Evolutionary conservation across 352 stramenopile species (phyloP), one percentile per base, ranked within the genome.

Genomic region (Blastocystis sp.): DNA sequence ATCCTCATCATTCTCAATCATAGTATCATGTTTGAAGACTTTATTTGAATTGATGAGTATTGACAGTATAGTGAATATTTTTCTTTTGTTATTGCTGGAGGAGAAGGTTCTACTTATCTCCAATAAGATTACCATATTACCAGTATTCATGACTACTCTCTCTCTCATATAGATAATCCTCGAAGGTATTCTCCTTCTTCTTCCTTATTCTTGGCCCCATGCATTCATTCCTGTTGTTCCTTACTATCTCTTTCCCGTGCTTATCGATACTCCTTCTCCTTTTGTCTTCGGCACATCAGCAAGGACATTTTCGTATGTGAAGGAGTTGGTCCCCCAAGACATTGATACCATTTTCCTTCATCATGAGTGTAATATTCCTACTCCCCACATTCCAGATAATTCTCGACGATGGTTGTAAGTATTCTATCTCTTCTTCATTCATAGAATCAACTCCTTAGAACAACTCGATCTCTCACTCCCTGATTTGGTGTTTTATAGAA

Each of bases 51-150:
- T 44, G 17, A 24, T 84, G 48, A n/a, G 4, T 42, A n/a, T 42
- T 30, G 73, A 84, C 6, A 44, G 17, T 33, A 84, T 84, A 37
- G 22, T 68, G 6, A 48, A 64, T n/a, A 17, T 53, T 22, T 30
- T 84, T 19, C 73, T 84, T 11, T 56, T 64, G 11, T 37, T 84
- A 17, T 57, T 84, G 0, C 22, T 42, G n/a, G 73, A 84, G 48
- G 48, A 66, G 42, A 84, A 84, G 51, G 4, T 84, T 13, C 48
- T 84, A 9, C 68, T 84, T 42, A 51, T 84, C 35, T 84, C 73
- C 1, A 84, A 84, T 42, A 22, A 69, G 30, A 48, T 44, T 5
- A n/a, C 24, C 9, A 1, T 84, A 3, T 57, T 84, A 53, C 27
- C 73, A 13, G 64, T 76, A 76, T 27, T 5, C 22, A 22, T 19